Evolutionary conservation across 768 basidiomycete species (phyloP), one percentile per base, ranked within the genome.

Genomic region (Amanita phalloides): DNA sequence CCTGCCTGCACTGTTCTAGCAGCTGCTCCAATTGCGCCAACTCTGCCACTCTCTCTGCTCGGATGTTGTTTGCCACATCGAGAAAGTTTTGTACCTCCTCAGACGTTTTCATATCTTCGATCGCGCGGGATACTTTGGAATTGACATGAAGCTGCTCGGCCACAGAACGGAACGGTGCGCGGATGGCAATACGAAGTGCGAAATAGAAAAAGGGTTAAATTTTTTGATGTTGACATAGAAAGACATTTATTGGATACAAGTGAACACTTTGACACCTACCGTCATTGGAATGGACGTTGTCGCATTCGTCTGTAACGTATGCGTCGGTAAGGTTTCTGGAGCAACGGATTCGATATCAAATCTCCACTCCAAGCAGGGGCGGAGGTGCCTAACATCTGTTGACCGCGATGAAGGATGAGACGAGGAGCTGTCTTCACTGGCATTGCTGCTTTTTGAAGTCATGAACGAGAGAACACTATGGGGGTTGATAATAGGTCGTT

Each of bases 321-420:
- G 21, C 26, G 38, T 17, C 20, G n/a, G 3, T 30, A 17, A 17
- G 28, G 1, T 14, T 38, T 33, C 49, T 32, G 50, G 20, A 41
- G 32, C 11, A 28, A 32, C 20, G 11, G 10, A 33, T 32, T 50
- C 49, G 25, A 43, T 39, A 20, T 50, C 11, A 33, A 10, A 23
- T 36, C 42, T 43, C 50, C 50, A 51, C 25, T 51, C 42, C 50
- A 51, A 13, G 21, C 50, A 51, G 30, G 43, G 50, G 28, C 14
- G 50, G 25, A 51, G 41, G 23, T n/a, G 4, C 17, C 13, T 35
- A 28, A 32, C 21, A 32, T 51, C 42, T 25, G 32, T 21, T 14
- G 50, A 45, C 10, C 11, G 30, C 25, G 32, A 32, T 3, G 42
- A 44, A 13, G 6, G 20, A 23, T 8, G 11, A 33, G 30, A n/a